phyloP scores from a whole-genome alignment of 2,329 filamentous ascomycete genomes.

The Passalora sequoiae region DNA sequence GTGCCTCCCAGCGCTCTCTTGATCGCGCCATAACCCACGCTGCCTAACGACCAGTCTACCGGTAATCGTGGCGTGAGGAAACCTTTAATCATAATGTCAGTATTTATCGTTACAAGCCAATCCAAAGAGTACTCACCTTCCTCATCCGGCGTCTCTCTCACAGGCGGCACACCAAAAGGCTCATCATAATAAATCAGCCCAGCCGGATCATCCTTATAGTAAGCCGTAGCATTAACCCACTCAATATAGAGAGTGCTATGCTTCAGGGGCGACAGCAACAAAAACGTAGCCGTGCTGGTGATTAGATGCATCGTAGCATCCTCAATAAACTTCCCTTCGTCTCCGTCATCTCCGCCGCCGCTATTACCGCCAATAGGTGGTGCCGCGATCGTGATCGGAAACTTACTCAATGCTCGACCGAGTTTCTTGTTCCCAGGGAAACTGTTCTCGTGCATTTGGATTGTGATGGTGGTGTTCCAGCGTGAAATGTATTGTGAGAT shows the following conservation, averaged over 20 bases:
- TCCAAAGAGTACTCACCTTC: no score
- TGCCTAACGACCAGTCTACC: conserved; percentile 71
- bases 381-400: conserved; percentile 66
- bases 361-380: conserved; percentile 63
- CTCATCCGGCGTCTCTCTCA: conserved; percentile 20
- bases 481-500: conserved; percentile 85
- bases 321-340: conserved; percentile 65
- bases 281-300: conserved; percentile 80
- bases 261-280: conserved; percentile 70
- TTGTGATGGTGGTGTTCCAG: conserved; percentile 72
- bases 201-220: conserved; percentile 66
- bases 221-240: conserved; percentile 75
- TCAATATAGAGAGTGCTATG: conserved; percentile 72
- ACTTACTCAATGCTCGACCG: conserved; percentile 64
- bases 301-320: conserved; percentile 81
- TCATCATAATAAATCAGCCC: conserved; percentile 71
- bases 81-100: no score
- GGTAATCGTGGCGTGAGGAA: conserved; percentile 71
- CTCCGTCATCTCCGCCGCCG: conserved; percentile 45
- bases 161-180: conserved; percentile 69
- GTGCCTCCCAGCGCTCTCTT: conserved; percentile 72
- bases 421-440: conserved; percentile 70
- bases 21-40: conserved; percentile 78
- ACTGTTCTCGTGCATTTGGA: conserved; percentile 65
- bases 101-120: no score